Base-by-base conservation (phyloP, 176 grass and related monocot genomes). In the Triticum monococcum region DNA sequence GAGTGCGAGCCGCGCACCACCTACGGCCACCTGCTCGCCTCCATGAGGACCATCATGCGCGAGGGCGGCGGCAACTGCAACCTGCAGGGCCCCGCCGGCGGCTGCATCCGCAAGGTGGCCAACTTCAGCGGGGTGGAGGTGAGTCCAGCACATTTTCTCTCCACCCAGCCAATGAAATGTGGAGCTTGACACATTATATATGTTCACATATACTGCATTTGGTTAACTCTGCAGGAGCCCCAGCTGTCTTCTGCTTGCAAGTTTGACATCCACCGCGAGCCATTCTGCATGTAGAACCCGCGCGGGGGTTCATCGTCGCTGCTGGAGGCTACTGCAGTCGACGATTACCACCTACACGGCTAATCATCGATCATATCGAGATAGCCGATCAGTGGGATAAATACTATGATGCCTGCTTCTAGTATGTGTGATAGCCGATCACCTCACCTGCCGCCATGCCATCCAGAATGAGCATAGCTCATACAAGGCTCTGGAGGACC, bases 11-110 rank as follows among this genome's bases (percentile, higher is more conserved):
- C 89, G 3, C 22, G 56, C 0, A 77, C 85, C 25, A 97, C 95
- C 32, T 97, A 97, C 28, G 95, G 95, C 5, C 78, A 76, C 60
- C 75, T 97, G 89, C 91, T 97, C 79, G 90, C 87, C 68, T 8
- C 89, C 54, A 97, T 97, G 92, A 87, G 86, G 14, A 2, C 79
- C 12, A 83, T 85, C 54, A 93, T 97, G 67, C 87, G 85, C 24
- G 72, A 87, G 1, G 37, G 50, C 75, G 79, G 63, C 28, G 87
- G 40, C 1, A n/a, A 16, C 13, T 78, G 65, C 25, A 64, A 64
- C 45, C 31, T 92, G 65, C 76, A 60, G 11, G 92, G 95, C 9
- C 88, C 92, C 33, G 45, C 89, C 31, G 84, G 86, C n/a, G 79
- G 81, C 4, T 89, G 87, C 10, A 79, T 88, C 52, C 80, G 95